Conservation (phyloP, 257 asterid species). For the Capsicum baccatum region DNA sequence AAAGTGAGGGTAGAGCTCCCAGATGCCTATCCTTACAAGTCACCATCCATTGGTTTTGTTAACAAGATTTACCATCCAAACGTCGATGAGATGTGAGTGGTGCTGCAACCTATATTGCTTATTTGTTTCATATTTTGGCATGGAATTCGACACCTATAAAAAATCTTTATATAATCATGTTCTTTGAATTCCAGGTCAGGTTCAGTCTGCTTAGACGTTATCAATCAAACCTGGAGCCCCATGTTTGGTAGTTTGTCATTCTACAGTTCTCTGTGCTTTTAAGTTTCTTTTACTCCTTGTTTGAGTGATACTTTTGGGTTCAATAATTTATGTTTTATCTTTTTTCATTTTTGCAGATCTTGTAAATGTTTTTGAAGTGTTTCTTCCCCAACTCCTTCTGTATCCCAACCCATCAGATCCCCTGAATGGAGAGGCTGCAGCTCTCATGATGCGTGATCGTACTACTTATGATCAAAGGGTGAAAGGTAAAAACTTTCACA, state of each 20-base stretch:
- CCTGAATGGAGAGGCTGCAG: constrained; percentile 91
- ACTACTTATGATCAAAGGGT: constrained; percentile 69
- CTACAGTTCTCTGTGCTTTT: not conserved
- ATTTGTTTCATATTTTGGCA: not conserved
- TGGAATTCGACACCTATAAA: not conserved
- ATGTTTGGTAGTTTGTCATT: constrained; percentile 68
- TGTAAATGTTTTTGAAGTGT: constrained; percentile 90
- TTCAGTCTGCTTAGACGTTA: constrained; percentile 89
- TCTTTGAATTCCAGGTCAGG: constrained; percentile 70
- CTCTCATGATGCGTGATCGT: constrained; percentile 88
- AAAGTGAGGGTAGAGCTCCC: constrained; percentile 80
- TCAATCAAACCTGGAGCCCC: constrained; percentile 97
- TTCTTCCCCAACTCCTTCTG: constrained; percentile 92
- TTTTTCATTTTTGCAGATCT: constrained; percentile 57
- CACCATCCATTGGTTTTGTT: constrained; percentile 87
- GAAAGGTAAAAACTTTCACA: constrained; percentile 61
- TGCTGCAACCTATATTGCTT: constrained; percentile 18
- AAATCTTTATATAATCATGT: constrained; percentile 17
- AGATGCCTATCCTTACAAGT: constrained; percentile 89
- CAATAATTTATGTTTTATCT: constrained; percentile 13
- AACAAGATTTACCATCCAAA: constrained; percentile 94
- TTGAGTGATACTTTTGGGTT: constrained; percentile 7
- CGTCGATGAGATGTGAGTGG: constrained; percentile 89
- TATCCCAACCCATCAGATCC: constrained; percentile 95
- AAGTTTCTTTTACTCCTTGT: not conserved